Evolutionary conservation across 495 filamentous ascomycete genomes (phyloP).

Genomic region (Talaromyces wortmannii): DNA sequence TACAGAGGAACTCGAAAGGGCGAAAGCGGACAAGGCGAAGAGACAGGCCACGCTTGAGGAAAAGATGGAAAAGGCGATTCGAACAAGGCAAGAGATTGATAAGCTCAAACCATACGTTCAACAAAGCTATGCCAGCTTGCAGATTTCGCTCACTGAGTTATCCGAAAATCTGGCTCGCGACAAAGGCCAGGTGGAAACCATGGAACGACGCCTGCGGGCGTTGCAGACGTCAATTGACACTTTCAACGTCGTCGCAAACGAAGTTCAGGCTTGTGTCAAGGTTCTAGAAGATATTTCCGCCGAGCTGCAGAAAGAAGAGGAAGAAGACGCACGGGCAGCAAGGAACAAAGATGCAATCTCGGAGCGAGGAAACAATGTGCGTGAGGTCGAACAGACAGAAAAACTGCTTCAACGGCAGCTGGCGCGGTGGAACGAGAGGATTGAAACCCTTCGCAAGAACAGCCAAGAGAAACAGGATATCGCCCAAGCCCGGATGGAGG

Average conservation of each 20-base stretch:
- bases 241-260: constrained; percentile 72
- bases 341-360: constrained; percentile 80
- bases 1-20: constrained; percentile 66
- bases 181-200: constrained; percentile 73
- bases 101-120: constrained; percentile 89
- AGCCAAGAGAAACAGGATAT: constrained; percentile 72
- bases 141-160: constrained; percentile 74
- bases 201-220: constrained; percentile 79
- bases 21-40: constrained; percentile 63
- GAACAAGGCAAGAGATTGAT: constrained; percentile 64
- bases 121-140: constrained; percentile 76
- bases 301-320: constrained; percentile 85
- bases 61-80: constrained; percentile 58
- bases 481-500: constrained; percentile 84
- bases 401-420: constrained; percentile 76
- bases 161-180: constrained; percentile 68
- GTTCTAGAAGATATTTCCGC: constrained; percentile 79
- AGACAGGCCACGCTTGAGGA: constrained; percentile 71
- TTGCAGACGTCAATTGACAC: constrained; percentile 90
- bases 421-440: constrained; percentile 74
- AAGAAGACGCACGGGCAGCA: constrained; percentile 69
- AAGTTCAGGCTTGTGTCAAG: constrained; percentile 79
- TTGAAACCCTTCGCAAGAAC: constrained; percentile 67
- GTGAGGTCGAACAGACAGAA: constrained; percentile 86
- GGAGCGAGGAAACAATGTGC: constrained; percentile 78